phyloP scores from a whole-genome alignment of 1,284 basidiomycete genomes.

The Leccinum ponderosum region DNA sequence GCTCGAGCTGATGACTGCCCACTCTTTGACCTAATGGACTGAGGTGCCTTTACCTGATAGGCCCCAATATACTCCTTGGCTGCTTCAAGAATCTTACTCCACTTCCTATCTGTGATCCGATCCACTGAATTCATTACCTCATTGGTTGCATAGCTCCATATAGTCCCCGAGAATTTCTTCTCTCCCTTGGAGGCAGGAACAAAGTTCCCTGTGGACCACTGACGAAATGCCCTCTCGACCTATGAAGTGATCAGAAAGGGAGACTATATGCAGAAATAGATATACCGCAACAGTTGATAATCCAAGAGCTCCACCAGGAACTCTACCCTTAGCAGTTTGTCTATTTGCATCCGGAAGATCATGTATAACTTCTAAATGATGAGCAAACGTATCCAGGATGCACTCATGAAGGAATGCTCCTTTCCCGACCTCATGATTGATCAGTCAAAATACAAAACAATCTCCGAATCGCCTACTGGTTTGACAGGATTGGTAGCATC shows the following conservation, averaged over 20 bases:
- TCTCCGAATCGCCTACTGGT: background rate
- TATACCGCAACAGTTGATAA: background rate
- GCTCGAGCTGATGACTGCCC: too few relatives aligned
- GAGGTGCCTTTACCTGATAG: background rate
- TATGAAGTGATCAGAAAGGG: background rate
- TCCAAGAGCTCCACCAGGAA: background rate
- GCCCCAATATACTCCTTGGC: background rate
- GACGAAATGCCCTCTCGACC: background rate
- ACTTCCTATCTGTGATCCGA: background rate
- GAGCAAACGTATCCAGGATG: background rate
- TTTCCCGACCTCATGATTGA: background rate
- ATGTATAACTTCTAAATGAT: background rate
- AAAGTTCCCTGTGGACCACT: background rate
- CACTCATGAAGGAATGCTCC: background rate
- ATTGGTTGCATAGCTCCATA: background rate
- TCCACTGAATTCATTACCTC: background rate
- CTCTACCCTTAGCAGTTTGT: background rate
- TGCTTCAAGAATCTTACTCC: background rate
- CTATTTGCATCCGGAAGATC: background rate
- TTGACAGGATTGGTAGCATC: background rate
- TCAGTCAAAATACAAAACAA: background rate
- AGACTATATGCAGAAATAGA: background rate
- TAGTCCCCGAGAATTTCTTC: background rate
- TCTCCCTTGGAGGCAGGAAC: background rate
- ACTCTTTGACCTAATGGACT: background rate